Percentiles rank a stretch among this genome's conserved stretches.
These are phyloP conservation scores for Podospora tetraspora DNA, from an alignment of 495 filamentous ascomycete species.

Conservation along the genomic window DNA sequence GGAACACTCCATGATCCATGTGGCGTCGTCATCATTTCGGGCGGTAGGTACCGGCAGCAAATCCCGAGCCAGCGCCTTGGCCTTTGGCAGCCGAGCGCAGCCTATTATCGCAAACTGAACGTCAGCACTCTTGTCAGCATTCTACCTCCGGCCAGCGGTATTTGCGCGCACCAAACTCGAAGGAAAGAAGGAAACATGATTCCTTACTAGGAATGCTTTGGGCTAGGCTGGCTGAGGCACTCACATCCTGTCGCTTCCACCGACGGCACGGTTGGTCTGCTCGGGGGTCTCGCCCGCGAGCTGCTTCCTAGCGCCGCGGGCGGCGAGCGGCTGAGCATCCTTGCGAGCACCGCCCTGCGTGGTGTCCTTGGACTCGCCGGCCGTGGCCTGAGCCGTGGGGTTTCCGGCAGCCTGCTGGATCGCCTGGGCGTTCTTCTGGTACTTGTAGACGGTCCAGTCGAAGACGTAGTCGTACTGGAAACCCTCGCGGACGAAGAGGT, in stretches of 20 bases:
- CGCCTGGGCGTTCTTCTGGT: constrained; percentile 92
- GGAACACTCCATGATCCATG: constrained; percentile 21
- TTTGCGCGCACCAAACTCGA: constrained; percentile 78
- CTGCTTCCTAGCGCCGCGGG: constrained; percentile 77
- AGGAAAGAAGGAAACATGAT: constrained; percentile 73
- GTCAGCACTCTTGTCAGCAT: constrained; percentile 75
- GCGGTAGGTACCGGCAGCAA: constrained; percentile 61
- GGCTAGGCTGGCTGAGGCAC: constrained; percentile 58
- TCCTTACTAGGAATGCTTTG: constrained; percentile 90
- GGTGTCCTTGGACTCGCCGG: constrained; percentile 48
- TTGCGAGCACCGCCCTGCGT: constrained; percentile 59
- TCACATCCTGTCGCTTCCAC: constrained; percentile 98
- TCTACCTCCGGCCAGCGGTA: constrained; percentile 73
- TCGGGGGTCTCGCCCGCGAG: constrained; percentile 74
- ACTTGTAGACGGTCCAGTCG: constrained; percentile 99
- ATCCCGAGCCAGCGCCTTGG: constrained; percentile 61
- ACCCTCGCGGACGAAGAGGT: constrained; percentile 97
- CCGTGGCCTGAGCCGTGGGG: constrained; percentile 40
- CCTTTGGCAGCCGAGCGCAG: constrained; percentile 90
- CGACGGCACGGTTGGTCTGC: constrained; percentile 73
- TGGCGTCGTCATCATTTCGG: constrained; percentile 54
- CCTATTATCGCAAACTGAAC: constrained; percentile 82
- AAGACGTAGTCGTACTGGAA: constrained; percentile 99
- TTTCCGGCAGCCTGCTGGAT: constrained; percentile 49
- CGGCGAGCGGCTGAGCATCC: constrained; percentile 51